A percentile compares a stretch with the other conserved stretches of the same genome.
Evolutionary conservation across 306 rosid genomes (phyloP).

Genomic region (Cajanus cajan): DNA sequence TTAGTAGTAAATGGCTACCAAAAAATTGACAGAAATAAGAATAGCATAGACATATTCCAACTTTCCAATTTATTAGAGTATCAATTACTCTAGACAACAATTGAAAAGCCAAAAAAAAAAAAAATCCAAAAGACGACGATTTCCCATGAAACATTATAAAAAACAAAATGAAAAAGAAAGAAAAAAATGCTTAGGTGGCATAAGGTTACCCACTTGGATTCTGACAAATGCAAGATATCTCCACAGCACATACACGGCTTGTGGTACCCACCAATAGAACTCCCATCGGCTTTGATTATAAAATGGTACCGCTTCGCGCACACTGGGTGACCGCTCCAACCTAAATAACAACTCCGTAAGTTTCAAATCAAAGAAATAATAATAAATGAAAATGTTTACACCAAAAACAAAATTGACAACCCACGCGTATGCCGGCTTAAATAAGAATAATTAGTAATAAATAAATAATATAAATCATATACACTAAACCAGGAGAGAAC

Average conservation of each 20-base stretch:
- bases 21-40: neutral
- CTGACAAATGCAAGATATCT: conserved; percentile 84
- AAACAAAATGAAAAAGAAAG: too few species aligned
- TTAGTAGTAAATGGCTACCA: neutral
- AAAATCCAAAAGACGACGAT: neutral
- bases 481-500: neutral
- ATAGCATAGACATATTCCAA: neutral
- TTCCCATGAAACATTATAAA: neutral
- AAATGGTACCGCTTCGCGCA: conserved; percentile 91
- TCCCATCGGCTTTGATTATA: conserved; percentile 86
- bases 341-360: conserved; percentile 36
- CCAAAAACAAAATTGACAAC: neutral
- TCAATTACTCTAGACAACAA: neutral
- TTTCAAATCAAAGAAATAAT: neutral
- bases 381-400: neutral
- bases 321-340: conserved; percentile 98
- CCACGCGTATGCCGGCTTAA: neutral
- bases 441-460: neutral
- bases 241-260: conserved; percentile 99
- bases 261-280: conserved; percentile 92
- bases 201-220: conserved; percentile 78
- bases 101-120: neutral
- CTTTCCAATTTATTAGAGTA: neutral
- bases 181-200: neutral
- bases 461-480: neutral